phyloP scores from a whole-genome alignment of 345 rosid genomes.

The Heritiera fomes region DNA sequence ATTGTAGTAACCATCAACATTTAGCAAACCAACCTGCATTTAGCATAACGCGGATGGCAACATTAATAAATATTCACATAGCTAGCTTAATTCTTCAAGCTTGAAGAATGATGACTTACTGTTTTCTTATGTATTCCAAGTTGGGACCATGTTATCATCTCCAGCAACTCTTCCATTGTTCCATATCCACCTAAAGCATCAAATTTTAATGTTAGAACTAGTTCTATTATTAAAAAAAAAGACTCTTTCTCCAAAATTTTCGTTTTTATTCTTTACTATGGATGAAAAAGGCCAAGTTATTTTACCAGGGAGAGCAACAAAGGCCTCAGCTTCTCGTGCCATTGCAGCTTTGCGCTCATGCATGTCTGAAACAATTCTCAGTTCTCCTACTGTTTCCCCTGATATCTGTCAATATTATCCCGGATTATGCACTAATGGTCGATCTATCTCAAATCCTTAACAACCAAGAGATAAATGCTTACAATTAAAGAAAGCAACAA shows the following conservation, averaged over 20 bases:
- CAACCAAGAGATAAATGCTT: neutral
- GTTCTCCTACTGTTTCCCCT: conserved; percentile 84
- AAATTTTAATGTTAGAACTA: conserved; percentile 14
- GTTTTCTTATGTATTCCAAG: conserved; percentile 94
- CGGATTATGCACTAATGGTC: conserved; percentile 3
- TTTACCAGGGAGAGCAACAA: conserved; percentile 94
- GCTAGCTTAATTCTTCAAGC: conserved; percentile 11
- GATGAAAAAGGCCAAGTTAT: conserved; percentile 7
- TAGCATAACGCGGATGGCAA: conserved; percentile 9
- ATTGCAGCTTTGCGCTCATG: conserved; percentile 95
- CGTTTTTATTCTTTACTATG: conserved; percentile 15
- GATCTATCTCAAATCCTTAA: conserved; percentile 15
- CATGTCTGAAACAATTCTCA: conserved; percentile 83
- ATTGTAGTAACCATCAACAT: conserved; percentile 91
- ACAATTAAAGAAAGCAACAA: neutral
- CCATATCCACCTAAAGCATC: conserved; percentile 82
- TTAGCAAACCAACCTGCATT: conserved; percentile 83
- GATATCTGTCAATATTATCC: conserved; percentile 61
- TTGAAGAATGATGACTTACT: conserved; percentile 45
- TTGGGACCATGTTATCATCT: conserved; percentile 98
- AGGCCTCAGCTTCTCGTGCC: conserved; percentile 97
- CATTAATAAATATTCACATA: neutral
- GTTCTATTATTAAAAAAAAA: neutral
- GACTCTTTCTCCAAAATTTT: neutral
- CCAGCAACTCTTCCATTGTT: conserved; percentile 92